Percentiles rank a stretch among this genome's conserved stretches.
Evolutionary conservation across 2,329 filamentous ascomycete species (phyloP).

Genomic region (Aspergillus neotritici): DNA sequence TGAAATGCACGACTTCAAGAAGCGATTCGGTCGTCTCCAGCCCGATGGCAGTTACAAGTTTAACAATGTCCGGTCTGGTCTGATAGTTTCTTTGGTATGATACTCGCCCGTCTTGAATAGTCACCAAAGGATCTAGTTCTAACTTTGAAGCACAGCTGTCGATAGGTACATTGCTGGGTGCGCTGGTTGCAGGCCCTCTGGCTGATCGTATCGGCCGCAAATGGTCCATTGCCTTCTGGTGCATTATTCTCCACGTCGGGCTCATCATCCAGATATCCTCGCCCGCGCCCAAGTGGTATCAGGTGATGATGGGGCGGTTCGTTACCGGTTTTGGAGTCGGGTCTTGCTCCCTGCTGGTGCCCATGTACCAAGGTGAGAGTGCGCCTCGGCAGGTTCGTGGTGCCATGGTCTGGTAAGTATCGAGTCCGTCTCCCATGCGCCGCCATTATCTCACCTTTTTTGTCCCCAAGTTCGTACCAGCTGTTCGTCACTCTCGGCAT

Average conservation of each 20-base stretch:
- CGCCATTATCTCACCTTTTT: not conserved
- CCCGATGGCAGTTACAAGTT: constrained; percentile 27
- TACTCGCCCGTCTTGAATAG: not conserved
- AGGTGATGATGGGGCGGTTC: constrained; percentile 40
- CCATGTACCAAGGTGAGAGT: constrained; percentile 44
- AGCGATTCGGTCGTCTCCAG: constrained; percentile 31
- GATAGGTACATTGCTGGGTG: constrained; percentile 40
- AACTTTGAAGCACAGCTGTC: constrained; percentile 29
- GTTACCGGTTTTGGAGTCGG: constrained; percentile 42
- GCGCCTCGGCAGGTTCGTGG: constrained; percentile 43
- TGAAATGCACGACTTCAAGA: constrained; percentile 36
- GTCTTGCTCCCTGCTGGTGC: constrained; percentile 38
- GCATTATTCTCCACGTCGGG: constrained; percentile 34
- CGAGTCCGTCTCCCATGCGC: not conserved
- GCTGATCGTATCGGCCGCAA: constrained; percentile 41
- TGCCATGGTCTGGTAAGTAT: constrained; percentile 32
- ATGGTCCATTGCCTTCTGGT: constrained; percentile 39
- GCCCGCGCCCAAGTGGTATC: constrained; percentile 33
- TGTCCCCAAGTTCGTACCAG: constrained; percentile 38
- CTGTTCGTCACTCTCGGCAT: constrained; percentile 43
- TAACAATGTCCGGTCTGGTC: constrained; percentile 33
- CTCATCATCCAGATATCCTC: constrained; percentile 41
- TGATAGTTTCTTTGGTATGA: constrained; percentile 39
- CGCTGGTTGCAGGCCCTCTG: constrained; percentile 36
- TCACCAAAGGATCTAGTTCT: not conserved